phyloP scores from a whole-genome alignment of 2,329 filamentous ascomycete genomes.

The Aspergillus sojae region DNA sequence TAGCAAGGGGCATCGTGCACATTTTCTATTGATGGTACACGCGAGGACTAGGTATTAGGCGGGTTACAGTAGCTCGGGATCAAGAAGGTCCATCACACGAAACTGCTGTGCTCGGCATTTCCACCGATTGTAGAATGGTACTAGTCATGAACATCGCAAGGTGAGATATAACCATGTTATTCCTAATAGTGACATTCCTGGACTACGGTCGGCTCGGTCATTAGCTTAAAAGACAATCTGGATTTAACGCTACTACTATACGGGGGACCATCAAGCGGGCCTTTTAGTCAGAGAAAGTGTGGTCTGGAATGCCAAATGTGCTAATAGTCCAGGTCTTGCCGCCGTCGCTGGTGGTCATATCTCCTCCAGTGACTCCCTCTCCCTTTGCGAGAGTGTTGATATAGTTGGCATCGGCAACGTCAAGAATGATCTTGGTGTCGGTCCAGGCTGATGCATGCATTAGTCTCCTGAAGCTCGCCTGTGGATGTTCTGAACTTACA shows the following conservation, averaged over 20 bases:
- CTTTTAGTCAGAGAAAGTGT: slow-evolving; percentile 14
- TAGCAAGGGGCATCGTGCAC: no score
- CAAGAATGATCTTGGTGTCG: slow-evolving; percentile 45
- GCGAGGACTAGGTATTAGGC: no score
- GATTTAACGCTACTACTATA: neutral
- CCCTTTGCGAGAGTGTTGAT: slow-evolving; percentile 41
- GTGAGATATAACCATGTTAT: no score
- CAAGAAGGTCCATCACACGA: no score
- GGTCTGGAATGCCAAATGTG: slow-evolving; percentile 40
- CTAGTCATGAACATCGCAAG: no score
- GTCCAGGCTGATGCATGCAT: slow-evolving; percentile 35
- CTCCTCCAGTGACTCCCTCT: slow-evolving; percentile 44
- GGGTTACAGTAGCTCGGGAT: no score
- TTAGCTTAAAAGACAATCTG: no score
- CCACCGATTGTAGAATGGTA: no score
- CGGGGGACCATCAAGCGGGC: no score
- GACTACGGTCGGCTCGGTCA: neutral
- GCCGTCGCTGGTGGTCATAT: slow-evolving; percentile 44
- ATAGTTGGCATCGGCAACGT: slow-evolving; percentile 34
- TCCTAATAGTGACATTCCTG: no score
- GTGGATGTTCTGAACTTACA: slow-evolving; percentile 23
- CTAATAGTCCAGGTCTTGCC: slow-evolving; percentile 50
- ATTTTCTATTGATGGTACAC: no score
- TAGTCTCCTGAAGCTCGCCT: neutral
- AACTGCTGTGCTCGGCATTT: no score